Evolutionary conservation across 345 rosid species (phyloP).

Genomic region (Eucalyptus sideroxylon): DNA sequence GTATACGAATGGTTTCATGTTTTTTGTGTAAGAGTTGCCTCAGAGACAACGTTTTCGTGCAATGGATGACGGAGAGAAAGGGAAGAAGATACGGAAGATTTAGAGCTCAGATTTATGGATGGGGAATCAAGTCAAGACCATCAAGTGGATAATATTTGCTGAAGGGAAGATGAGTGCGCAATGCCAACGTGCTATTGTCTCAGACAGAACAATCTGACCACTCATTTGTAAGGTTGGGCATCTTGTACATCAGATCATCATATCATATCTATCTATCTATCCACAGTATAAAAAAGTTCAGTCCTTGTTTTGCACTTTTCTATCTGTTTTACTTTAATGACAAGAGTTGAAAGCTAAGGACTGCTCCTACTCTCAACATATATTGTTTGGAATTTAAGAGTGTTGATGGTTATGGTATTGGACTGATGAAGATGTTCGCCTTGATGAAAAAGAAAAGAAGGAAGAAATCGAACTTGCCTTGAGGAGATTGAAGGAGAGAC

Average conservation of each 20-base stretch:
- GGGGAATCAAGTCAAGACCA: not conserved
- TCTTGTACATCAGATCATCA: not conserved
- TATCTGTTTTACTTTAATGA: not conserved
- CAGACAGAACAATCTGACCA: not conserved
- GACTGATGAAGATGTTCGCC: not conserved
- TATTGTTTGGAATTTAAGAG: not conserved
- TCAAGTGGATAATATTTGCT: not conserved
- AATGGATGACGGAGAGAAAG: not conserved
- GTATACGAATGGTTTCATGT: not conserved
- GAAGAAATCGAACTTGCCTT: conserved; percentile 11
- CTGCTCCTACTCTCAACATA: not conserved
- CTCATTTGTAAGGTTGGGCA: not conserved
- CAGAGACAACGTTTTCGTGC: not conserved
- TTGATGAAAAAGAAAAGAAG: not conserved
- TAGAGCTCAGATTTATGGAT: not conserved
- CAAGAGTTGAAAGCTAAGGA: not conserved
- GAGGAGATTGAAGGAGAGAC: conserved; percentile 26
- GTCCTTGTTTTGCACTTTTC: not conserved
- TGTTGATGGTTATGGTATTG: not conserved
- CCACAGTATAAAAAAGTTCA: not conserved
- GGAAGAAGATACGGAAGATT: not conserved
- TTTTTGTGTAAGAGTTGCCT: not conserved
- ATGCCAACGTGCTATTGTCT: not conserved
- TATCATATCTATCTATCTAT: not conserved
- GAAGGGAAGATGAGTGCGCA: not conserved